Percentiles rank a stretch among this genome's conserved stretches.
Conservation (phyloP, 805 yeast genomes). For the Yarrowia deformans region DNA sequence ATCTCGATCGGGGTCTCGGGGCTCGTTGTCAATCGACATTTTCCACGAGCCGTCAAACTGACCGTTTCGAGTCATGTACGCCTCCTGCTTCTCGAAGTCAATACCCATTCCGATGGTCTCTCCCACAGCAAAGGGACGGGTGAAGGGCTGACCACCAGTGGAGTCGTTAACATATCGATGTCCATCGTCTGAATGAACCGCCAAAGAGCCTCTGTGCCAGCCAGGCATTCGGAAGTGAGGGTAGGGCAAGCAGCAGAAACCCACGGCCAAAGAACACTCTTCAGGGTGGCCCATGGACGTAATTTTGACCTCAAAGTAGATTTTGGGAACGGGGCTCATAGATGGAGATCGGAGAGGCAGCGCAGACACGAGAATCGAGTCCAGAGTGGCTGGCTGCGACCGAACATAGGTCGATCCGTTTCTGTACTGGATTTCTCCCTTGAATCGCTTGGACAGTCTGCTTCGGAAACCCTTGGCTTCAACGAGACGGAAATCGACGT, state of each 20-base stretch:
- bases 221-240: conserved; percentile 48
- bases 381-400: conserved; percentile 41
- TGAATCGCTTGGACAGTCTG: conserved; percentile 40
- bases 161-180: conserved; percentile 45
- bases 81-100: conserved; percentile 43
- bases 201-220: conserved; percentile 48
- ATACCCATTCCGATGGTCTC: conserved; percentile 47
- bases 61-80: conserved; percentile 44
- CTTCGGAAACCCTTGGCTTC: conserved; percentile 34
- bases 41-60: conserved; percentile 45
- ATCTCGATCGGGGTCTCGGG: conserved; percentile 40
- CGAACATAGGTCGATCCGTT: conserved; percentile 42
- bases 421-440: conserved; percentile 41
- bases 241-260: conserved; percentile 46
- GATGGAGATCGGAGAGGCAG: conserved; percentile 42
- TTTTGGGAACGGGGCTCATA: conserved; percentile 22
- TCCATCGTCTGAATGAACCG: conserved; percentile 48
- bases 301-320: conserved; percentile 46
- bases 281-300: conserved; percentile 43
- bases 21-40: conserved; percentile 41
- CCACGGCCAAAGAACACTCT: conserved; percentile 45
- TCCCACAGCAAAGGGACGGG: conserved; percentile 42
- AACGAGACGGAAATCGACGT: conserved; percentile 12
- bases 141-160: conserved; percentile 44
- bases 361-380: conserved; percentile 42